These are phyloP conservation scores for Hygrophorus pudorinus DNA, from an alignment of 768 basidiomycete species.

Conservation along the genomic window DNA sequence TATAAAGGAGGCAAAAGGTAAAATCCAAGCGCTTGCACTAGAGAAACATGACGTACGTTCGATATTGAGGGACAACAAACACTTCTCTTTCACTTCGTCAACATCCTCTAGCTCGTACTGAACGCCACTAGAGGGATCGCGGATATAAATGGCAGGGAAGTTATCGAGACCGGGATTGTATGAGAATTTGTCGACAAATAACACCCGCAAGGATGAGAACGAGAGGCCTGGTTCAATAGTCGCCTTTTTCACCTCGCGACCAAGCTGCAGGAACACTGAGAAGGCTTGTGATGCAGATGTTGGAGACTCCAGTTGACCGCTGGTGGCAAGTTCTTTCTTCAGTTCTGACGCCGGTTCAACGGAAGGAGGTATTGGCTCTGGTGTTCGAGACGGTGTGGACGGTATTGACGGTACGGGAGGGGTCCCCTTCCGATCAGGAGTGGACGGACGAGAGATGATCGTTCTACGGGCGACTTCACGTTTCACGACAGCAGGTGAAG, in stretches of 20 bases:
- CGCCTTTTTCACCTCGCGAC: conserved; percentile 85
- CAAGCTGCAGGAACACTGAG: conserved; percentile 81
- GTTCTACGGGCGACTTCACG: conserved; percentile 12
- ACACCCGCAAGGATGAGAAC: conserved; percentile 64
- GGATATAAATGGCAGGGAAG: conserved; percentile 92
- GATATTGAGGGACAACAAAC: conserved; percentile 85
- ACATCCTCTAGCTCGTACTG: conserved; percentile 95
- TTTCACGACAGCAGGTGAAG: conserved; percentile 24
- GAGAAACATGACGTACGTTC: conserved; percentile 65
- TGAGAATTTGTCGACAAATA: conserved; percentile 92
- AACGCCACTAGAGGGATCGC: conserved; percentile 85
- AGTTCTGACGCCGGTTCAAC: conserved; percentile 4
- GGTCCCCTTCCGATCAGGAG: conserved; percentile 24
- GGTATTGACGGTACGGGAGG: conserved; percentile 42
- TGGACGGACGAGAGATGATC: conserved; percentile 23
- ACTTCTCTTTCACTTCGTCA: conserved; percentile 83
- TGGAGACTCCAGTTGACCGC: conserved; percentile 6
- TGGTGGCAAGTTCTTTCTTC: conserved; percentile 6
- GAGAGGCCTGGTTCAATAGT: conserved; percentile 60
- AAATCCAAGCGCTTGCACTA: conserved; percentile 6
- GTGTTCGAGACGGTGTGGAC: conserved; percentile 29
- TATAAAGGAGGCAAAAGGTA: conserved; percentile 25
- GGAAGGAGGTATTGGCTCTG: conserved; percentile 22
- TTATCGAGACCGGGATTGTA: conserved; percentile 90
- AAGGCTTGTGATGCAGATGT: conserved; percentile 18